Evolutionary conservation across 2,329 filamentous ascomycete species (phyloP).

Genomic region (Pseudogymnoascus sp.): DNA sequence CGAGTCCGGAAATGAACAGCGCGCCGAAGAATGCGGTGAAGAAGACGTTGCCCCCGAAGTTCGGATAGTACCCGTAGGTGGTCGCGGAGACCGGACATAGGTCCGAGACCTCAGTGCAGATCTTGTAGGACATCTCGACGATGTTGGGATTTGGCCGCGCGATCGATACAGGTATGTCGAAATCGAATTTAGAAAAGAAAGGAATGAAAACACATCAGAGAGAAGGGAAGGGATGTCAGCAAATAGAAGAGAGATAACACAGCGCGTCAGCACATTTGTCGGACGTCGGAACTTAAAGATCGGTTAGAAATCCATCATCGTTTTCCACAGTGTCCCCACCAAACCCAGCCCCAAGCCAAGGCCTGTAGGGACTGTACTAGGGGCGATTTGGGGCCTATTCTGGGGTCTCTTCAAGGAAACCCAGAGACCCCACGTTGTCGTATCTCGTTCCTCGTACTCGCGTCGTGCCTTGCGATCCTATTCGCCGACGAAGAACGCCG

Average conservation of each 20-base stretch:
- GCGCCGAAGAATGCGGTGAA: constrained; percentile 44
- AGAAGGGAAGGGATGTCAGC: background rate
- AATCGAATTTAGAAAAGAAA: background rate
- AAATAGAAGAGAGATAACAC: background rate
- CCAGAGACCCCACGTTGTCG: background rate
- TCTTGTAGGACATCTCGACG: constrained; percentile 1
- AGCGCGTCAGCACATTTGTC: background rate
- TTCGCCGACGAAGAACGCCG: background rate
- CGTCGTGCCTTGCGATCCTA: background rate
- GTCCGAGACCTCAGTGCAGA: background rate
- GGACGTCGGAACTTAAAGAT: background rate
- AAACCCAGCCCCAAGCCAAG: constrained; percentile 1
- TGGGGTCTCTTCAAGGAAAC: background rate
- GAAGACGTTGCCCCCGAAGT: constrained; percentile 48
- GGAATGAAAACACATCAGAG: background rate
- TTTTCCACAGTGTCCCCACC: background rate
- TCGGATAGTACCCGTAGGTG: constrained; percentile 46
- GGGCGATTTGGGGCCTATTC: background rate
- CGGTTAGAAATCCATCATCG: constrained; percentile 1
- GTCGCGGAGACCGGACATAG: constrained; percentile 11
- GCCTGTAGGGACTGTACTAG: background rate
- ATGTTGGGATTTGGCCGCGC: background rate
- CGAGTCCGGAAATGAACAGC: constrained; percentile 35
- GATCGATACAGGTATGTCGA: background rate
- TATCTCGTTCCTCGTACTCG: constrained; percentile 6